Base-by-base conservation (phyloP, 1,139 yeast genomes). In the Kodamaea anthophila region DNA sequence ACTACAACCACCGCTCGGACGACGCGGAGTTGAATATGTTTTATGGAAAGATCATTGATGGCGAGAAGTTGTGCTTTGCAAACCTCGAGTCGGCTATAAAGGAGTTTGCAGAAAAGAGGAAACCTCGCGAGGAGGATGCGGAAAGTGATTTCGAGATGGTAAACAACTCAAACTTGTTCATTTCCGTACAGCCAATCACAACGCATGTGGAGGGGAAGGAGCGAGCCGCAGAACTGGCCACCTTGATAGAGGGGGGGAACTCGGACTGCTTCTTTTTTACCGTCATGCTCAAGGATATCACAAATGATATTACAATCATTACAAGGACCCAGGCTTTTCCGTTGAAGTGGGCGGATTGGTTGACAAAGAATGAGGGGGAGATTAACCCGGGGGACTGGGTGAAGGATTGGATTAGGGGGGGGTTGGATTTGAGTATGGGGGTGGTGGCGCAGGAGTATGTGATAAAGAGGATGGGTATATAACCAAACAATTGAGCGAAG, bases 351-450 rank as follows among this genome's bases (percentile, higher is more conserved):
- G 80, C 87, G 3, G 64, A 73, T 19, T 87, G 96, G 96, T 62
- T 86, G 15, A 81, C 78, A 44, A 80, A 67, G 18, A 62, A 53
- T 34, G 58, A 48, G 22, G 46, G 41, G 4, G 72, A 63, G n/a
- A 73, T 87, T 24, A 95, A 88, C 52, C 96, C 97, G 9, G 69
- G 86, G 31, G 95, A 85, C 41, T 91, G 98, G 98, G 94, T 91
- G n/a, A 70, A 74, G 31, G 91, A 77, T 36, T 88, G 97, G 97
- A 71, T 91, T 23, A 81, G 75, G 46, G 85, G 83, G 43, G 94
- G 95, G 1, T 64, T 91, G 33, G 76, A 77, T 18, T 67, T 87
- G 41, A 69, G 87, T 19, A 73, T 88, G 39, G 97, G 96, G 7
- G 81, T 85, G 2, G 62, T 85, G 21, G 94, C 96, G 1, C 98